phyloP scores from a whole-genome alignment of 2,329 filamentous ascomycete genomes.

The Stenocarpella maydis region DNA sequence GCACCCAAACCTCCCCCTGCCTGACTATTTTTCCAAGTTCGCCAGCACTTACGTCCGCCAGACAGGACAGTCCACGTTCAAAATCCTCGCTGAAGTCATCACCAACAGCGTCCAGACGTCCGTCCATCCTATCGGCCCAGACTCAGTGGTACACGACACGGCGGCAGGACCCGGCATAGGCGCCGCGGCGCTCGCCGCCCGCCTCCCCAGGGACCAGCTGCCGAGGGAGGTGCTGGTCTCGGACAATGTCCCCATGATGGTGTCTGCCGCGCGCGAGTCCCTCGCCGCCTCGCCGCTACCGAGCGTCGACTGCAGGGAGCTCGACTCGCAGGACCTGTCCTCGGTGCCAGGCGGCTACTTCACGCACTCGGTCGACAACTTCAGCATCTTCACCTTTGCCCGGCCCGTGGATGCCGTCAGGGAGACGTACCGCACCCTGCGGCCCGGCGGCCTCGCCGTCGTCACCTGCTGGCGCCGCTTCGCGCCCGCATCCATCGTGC shows the following conservation, averaged over 20 bases:
- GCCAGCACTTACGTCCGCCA: constrained; percentile 41
- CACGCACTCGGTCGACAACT: constrained; percentile 42
- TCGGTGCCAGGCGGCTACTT: constrained; percentile 39
- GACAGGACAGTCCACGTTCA: constrained; percentile 43
- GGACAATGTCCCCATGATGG: constrained; percentile 42
- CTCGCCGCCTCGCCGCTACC: constrained; percentile 40
- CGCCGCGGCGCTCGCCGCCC: constrained; percentile 41
- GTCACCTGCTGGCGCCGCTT: constrained; percentile 42
- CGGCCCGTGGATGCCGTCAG: constrained; percentile 37
- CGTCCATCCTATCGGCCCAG: constrained; percentile 37
- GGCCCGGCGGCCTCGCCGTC: constrained; percentile 38
- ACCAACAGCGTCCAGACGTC: constrained; percentile 42
- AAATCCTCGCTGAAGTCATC: constrained; percentile 42
- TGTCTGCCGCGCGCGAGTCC: constrained; percentile 42
- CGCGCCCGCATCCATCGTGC: constrained; percentile 39
- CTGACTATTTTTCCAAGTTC: constrained; percentile 45
- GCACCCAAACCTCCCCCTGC: constrained; percentile 39
- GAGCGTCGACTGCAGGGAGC: constrained; percentile 40
- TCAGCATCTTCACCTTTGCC: constrained; percentile 42
- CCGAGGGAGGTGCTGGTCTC: constrained; percentile 41
- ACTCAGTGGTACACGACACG: constrained; percentile 45
- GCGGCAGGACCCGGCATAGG: constrained; percentile 43
- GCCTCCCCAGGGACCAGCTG: constrained; percentile 40
- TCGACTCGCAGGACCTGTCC: constrained; percentile 41
- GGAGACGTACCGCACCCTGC: constrained; percentile 40